Percentiles rank a stretch among this genome's conserved stretches.
Evolutionary conservation across 2,329 filamentous ascomycete genomes (phyloP).

Genomic region (Metarhizium sp.): DNA sequence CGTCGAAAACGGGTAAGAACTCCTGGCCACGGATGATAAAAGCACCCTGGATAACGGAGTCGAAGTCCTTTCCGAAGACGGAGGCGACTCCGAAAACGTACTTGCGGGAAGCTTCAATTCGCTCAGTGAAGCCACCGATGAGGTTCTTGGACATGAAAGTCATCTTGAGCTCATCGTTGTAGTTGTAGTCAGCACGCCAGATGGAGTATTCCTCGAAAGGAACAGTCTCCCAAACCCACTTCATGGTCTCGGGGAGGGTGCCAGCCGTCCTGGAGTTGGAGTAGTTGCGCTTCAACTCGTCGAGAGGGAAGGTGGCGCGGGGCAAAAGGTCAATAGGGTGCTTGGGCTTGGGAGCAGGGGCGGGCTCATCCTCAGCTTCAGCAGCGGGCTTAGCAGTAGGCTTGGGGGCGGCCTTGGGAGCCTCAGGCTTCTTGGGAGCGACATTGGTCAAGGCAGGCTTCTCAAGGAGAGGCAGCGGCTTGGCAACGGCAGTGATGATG

Average conservation of each 20-base stretch:
- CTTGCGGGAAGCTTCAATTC: constrained; percentile 96
- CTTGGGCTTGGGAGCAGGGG: constrained; percentile 77
- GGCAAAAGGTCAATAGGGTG: constrained; percentile 84
- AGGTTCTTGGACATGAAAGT: constrained; percentile 99
- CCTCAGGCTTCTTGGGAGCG: constrained; percentile 70
- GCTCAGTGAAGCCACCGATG: constrained; percentile 94
- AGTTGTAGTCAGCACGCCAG: constrained; percentile 95
- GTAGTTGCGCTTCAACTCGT: constrained; percentile 99
- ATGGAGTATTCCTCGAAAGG: constrained; percentile 93
- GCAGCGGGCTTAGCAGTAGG: constrained; percentile 22
- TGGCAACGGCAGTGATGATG: constrained; percentile 74
- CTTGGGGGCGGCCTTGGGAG: constrained; percentile 62
- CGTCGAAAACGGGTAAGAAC: constrained; percentile 77
- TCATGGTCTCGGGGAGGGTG: constrained; percentile 47
- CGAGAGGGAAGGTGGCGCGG: constrained; percentile 71
- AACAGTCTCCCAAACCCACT: constrained; percentile 97
- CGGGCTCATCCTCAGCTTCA: constrained; percentile 32
- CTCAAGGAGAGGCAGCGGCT: constrained; percentile 70
- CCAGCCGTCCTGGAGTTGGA: constrained; percentile 86
- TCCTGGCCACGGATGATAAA: constrained; percentile 95
- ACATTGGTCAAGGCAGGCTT: constrained; percentile 64
- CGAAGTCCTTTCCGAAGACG: constrained; percentile 82
- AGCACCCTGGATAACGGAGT: constrained; percentile 85
- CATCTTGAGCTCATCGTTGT: constrained; percentile 94
- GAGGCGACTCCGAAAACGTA: constrained; percentile 87